Evolutionary conservation across 306 rosid species (phyloP).

Genomic region (Rubus idaeus): DNA sequence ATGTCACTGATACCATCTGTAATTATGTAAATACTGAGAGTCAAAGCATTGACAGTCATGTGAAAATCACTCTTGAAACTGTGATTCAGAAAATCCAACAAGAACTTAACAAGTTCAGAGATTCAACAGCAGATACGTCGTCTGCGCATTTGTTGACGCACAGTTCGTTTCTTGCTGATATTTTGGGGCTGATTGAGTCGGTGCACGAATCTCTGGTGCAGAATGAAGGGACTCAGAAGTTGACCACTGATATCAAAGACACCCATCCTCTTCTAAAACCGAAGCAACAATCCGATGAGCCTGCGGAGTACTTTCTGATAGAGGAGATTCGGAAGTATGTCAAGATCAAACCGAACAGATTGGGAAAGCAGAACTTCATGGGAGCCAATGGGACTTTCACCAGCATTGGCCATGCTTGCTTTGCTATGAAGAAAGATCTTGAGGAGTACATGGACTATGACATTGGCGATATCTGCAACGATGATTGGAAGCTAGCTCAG

Average conservation of each 20-base stretch:
- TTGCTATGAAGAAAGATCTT: slow-evolving; percentile 58
- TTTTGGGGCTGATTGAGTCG: slow-evolving; percentile 57
- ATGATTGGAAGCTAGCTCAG: slow-evolving; percentile 80
- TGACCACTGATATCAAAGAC: background rate
- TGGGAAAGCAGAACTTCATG: slow-evolving; percentile 75
- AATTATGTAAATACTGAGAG: slow-evolving; percentile 24
- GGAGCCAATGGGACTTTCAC: slow-evolving; percentile 81
- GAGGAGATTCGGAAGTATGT: slow-evolving; percentile 77
- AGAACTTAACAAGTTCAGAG: slow-evolving; percentile 40
- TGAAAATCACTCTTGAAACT: slow-evolving; percentile 27
- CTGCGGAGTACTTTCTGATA: slow-evolving; percentile 54
- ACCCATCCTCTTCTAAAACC: slow-evolving; percentile 44
- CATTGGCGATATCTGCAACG: slow-evolving; percentile 70
- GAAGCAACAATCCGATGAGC: slow-evolving; percentile 43
- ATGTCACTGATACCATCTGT: slow-evolving; percentile 41
- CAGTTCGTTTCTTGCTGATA: slow-evolving; percentile 58
- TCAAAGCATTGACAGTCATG: slow-evolving; percentile 17
- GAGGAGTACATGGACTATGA: slow-evolving; percentile 84
- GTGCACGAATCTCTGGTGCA: slow-evolving; percentile 28
- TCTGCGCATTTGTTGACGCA: slow-evolving; percentile 23
- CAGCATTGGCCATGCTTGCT: slow-evolving; percentile 77
- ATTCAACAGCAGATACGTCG: slow-evolving; percentile 26
- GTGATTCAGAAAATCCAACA: slow-evolving; percentile 49
- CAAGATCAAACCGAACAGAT: slow-evolving; percentile 62
- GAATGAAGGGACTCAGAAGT: slow-evolving; percentile 3